Conservation (phyloP, 805 yeast species). For the Candida railenensis region DNA sequence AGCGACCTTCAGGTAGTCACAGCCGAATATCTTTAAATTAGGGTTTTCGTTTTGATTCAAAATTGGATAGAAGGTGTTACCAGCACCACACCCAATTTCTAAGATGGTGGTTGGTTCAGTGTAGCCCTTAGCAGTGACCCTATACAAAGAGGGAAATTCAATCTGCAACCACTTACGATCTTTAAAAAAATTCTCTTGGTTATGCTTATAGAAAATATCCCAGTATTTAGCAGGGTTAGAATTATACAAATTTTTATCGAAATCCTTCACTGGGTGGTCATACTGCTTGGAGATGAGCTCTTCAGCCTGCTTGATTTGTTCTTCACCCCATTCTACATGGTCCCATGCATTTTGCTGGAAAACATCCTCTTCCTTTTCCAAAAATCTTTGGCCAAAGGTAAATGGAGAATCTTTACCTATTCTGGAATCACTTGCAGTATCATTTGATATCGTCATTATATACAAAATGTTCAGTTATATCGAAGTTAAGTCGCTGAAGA, state of each 20-base stretch:
- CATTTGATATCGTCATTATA: not conserved
- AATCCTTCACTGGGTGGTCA: conserved; percentile 82
- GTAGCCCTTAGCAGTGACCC: conserved; percentile 64
- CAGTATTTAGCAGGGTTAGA: conserved; percentile 89
- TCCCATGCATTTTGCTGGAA: conserved; percentile 96
- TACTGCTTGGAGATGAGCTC: conserved; percentile 72
- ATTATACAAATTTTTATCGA: conserved; percentile 77
- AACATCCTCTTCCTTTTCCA: conserved; percentile 73
- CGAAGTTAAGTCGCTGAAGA: not conserved
- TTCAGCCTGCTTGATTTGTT: conserved; percentile 74
- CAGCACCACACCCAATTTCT: conserved; percentile 98
- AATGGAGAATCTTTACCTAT: conserved; percentile 88
- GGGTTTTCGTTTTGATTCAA: conserved; percentile 79
- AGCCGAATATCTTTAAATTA: conserved; percentile 72
- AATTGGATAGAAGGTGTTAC: conserved; percentile 93
- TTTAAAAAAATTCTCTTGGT: conserved; percentile 91
- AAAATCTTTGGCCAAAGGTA: conserved; percentile 82
- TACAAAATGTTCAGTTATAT: not conserved
- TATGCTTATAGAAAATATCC: conserved; percentile 91
- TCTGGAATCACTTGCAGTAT: conserved; percentile 40
- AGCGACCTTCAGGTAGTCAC: conserved; percentile 87
- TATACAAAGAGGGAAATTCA: conserved; percentile 85
- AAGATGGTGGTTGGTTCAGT: conserved; percentile 71
- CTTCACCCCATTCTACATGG: conserved; percentile 96
- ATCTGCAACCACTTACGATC: conserved; percentile 95